A percentile compares a stretch with the other conserved stretches of the same genome.
Evolutionary conservation across 148 eudicot genomes (phyloP).

Genomic region (Rhododendron williamsianum): DNA sequence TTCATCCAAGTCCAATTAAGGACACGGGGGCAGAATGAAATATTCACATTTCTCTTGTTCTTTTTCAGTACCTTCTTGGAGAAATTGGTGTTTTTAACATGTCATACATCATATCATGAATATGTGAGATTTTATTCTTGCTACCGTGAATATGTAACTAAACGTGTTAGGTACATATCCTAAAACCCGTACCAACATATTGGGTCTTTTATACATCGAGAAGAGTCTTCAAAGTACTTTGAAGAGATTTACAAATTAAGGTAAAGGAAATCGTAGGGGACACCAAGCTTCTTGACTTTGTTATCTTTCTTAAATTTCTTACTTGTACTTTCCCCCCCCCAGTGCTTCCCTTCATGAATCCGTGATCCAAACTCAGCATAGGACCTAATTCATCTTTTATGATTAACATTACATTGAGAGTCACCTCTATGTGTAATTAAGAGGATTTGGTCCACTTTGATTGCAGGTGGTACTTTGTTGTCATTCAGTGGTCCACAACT

Average conservation of each 20-base stretch:
- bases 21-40: background rate
- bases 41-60: background rate
- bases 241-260: background rate
- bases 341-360: background rate
- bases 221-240: background rate
- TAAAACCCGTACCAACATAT: background rate
- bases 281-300: background rate
- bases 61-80: background rate
- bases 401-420: background rate
- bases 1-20: background rate
- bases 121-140: background rate
- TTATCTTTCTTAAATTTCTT: background rate
- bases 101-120: background rate
- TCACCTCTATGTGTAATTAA: background rate
- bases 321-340: background rate
- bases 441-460: background rate
- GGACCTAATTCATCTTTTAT: background rate
- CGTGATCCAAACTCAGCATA: background rate
- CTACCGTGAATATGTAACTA: background rate
- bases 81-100: background rate
- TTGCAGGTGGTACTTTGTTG: conserved; percentile 42
- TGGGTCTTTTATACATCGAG: background rate
- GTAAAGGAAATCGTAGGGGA: background rate
- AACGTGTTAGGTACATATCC: background rate
- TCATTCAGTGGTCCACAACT: conserved; percentile 45